Evolutionary conservation across 257 asterid species (phyloP).

Genomic region (Mentha longifolia): DNA sequence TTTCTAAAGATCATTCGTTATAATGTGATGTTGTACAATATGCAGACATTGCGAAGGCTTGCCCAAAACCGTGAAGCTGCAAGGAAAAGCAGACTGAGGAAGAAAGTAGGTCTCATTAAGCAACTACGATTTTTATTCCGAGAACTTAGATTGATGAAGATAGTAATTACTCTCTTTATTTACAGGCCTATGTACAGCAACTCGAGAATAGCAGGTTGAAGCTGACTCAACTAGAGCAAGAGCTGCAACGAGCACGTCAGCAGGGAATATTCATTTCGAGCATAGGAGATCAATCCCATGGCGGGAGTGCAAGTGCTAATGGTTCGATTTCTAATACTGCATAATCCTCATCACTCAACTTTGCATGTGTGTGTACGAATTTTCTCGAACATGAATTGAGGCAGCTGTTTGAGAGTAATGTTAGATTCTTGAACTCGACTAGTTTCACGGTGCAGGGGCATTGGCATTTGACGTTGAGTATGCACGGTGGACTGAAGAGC

Average conservation of each 20-base stretch:
- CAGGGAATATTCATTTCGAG: conserved; percentile 76
- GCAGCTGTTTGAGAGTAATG: neutral
- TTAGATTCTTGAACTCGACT: conserved; percentile 15
- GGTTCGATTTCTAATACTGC: conserved; percentile 51
- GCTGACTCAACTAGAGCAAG: conserved; percentile 91
- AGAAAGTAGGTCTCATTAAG: conserved; percentile 61
- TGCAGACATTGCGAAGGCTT: conserved; percentile 80
- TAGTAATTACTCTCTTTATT: conserved; percentile 26
- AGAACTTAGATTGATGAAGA: conserved; percentile 1
- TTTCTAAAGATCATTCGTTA: conserved; percentile 24
- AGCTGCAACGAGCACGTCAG: conserved; percentile 85
- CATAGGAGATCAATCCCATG: conserved; percentile 75
- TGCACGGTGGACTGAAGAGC: conserved; percentile 86
- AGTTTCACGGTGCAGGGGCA: conserved; percentile 58
- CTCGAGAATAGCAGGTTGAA: conserved; percentile 92
- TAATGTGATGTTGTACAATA: conserved; percentile 16
- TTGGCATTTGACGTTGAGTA: conserved; percentile 91
- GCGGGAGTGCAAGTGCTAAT: conserved; percentile 48
- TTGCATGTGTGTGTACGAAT: neutral
- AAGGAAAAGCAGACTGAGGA: conserved; percentile 86
- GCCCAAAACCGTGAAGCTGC: conserved; percentile 99
- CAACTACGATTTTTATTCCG: neutral
- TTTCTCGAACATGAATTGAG: neutral
- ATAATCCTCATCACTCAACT: neutral
- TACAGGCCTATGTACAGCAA: conserved; percentile 94